Base-by-base conservation (phyloP, 441 rosid genomes). In the Syzygium malaccense region DNA sequence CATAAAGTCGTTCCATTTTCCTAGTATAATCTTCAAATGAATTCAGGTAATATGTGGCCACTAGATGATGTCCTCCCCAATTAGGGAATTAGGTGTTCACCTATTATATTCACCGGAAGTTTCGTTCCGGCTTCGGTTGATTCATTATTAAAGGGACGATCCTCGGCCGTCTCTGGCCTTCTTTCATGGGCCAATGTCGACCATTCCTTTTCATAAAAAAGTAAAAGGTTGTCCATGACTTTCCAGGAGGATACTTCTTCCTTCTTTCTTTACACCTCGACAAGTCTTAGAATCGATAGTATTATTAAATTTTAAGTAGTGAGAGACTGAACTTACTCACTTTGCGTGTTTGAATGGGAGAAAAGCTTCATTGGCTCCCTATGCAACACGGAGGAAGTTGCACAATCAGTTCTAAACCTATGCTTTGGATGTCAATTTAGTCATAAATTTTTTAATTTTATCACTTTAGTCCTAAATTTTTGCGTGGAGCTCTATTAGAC, bases 401-500 rank as follows among this genome's bases (percentile, higher is more conserved):
- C 19, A 5, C 79, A 68, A 18, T 18, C 26, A 33, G 5, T 33
- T 4, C 3, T 33, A 68, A 71, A 71, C 1, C 12, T 37, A 37
- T 71, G 37, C 1, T 4, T 1, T 1, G 2, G 2, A 71, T 23
- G 1, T 37, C 4, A 37, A 20, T 20, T 71, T 17, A 3, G 4
- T 20, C 1, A 0, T 71, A 17, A 64, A 17, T 1, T 30, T 30
- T 64, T 15, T 1, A 30, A 64, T 4, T 64, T 30, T 64, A 0
- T 5, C 12, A 17, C 3, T 64, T 17, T 64, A 64, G 0, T 30
- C 17, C 3, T 17, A 71, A 37, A 37, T 0, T 37, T 37, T 71
- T 71, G 1, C 25, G 1, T 1, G 0, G 0, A 20, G 20, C 20
- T 68, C 7, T 68, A 19, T 32, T 66, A 18, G 19, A 32, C 2